Conservation (phyloP, 2,329 filamentous ascomycete genomes). For the Diaporthe australafricana region DNA sequence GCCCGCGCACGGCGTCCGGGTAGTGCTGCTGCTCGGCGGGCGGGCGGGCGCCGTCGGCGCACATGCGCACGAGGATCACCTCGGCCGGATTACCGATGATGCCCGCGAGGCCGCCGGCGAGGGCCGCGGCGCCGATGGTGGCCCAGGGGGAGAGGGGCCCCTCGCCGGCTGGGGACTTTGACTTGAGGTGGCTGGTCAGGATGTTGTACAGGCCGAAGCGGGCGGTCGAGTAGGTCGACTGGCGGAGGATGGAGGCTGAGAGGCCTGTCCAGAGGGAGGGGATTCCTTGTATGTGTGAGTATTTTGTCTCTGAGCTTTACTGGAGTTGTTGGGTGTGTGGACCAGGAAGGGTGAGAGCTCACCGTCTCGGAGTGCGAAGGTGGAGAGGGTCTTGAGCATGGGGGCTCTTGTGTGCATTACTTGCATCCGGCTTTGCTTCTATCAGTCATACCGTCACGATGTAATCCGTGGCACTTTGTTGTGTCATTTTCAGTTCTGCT, state of each 20-base stretch:
- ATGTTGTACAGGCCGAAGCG: conserved; percentile 56
- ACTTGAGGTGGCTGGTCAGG: conserved; percentile 46
- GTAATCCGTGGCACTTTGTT: too few relatives aligned
- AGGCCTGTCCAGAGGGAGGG: conserved; percentile 56
- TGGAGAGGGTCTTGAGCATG: conserved; percentile 52
- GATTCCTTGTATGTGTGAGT: conserved; percentile 46
- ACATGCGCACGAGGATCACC: conserved; percentile 57
- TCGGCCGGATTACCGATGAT: conserved; percentile 60
- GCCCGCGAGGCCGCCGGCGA: conserved; percentile 55
- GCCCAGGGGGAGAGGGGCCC: conserved; percentile 45
- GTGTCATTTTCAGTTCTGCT: conserved; percentile 10
- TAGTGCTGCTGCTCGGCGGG: conserved; percentile 51
- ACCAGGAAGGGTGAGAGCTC: not conserved
- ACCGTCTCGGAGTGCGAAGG: conserved; percentile 55
- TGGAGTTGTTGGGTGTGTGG: not conserved
- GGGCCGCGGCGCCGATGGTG: conserved; percentile 53
- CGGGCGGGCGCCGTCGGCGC: conserved; percentile 56
- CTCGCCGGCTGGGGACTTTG: conserved; percentile 36
- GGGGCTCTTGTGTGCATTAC: conserved; percentile 53
- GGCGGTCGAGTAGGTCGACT: conserved; percentile 58
- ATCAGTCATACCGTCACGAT: not conserved
- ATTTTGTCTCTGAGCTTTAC: not conserved
- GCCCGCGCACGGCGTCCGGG: conserved; percentile 51
- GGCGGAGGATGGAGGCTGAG: conserved; percentile 56
- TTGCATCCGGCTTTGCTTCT: conserved; percentile 53